Evolutionary conservation across 306 rosid species (phyloP).

Genomic region (Prosopis cineraria): DNA sequence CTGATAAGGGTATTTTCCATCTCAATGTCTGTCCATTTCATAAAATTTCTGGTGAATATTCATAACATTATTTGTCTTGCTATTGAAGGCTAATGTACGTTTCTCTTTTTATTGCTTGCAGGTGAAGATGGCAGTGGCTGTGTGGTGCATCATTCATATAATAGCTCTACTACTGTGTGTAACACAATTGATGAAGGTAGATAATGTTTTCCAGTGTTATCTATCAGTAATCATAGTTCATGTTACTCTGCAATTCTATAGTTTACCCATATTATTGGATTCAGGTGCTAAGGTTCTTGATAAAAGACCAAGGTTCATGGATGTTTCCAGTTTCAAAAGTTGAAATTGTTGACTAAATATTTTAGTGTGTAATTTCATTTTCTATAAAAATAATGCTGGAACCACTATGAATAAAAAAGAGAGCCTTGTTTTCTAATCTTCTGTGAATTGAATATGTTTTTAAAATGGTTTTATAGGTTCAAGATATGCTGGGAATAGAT

Average conservation of each 20-base stretch:
- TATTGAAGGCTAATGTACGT: slow-evolving; percentile 21
- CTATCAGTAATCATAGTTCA: neutral
- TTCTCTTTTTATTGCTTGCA: slow-evolving; percentile 45
- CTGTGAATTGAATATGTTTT: slow-evolving; percentile 12
- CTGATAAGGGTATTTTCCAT: slow-evolving; percentile 67
- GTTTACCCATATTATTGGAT: slow-evolving; percentile 20
- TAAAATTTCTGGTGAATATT: neutral
- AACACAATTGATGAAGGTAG: slow-evolving; percentile 73
- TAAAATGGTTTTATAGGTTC: slow-evolving; percentile 46
- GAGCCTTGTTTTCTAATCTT: neutral
- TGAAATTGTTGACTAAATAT: slow-evolving; percentile 4
- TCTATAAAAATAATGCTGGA: slow-evolving; percentile 12
- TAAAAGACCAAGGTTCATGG: neutral
- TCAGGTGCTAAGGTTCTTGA: neutral
- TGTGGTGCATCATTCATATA: slow-evolving; percentile 45
- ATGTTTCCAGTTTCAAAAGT: neutral
- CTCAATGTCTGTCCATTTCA: slow-evolving; percentile 28
- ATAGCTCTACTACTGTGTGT: slow-evolving; percentile 48
- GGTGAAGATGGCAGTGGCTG: slow-evolving; percentile 70
- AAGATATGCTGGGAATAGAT: slow-evolving; percentile 58
- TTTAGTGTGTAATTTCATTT: neutral
- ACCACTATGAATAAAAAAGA: slow-evolving; percentile 11
- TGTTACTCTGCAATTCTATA: slow-evolving; percentile 17
- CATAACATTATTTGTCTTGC: neutral
- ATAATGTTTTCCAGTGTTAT: slow-evolving; percentile 24